Evolutionary conservation across 1,284 basidiomycete genomes (phyloP).

Genomic region (Marasmius sp.): DNA sequence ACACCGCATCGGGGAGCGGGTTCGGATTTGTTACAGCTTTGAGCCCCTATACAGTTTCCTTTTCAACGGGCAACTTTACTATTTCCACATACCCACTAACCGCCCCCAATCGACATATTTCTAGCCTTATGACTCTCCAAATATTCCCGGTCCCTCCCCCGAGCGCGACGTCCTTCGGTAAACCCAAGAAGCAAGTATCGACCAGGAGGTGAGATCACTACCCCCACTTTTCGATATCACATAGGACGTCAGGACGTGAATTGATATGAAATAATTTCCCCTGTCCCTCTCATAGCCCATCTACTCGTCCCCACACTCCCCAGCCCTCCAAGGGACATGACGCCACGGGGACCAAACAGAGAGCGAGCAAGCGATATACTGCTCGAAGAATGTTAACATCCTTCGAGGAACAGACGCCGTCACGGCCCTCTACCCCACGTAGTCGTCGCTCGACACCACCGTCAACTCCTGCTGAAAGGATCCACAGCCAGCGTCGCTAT

Average conservation of each 20-base stretch:
- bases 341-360: not conserved
- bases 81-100: not conserved
- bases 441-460: not conserved
- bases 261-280: not conserved
- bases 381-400: not conserved
- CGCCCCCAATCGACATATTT: not conserved
- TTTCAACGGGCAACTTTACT: not conserved
- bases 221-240: not conserved
- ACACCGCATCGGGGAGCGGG: not conserved
- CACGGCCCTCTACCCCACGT: not conserved
- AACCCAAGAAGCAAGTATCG: not conserved
- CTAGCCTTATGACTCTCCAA: slow-evolving; percentile 2
- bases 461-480: not conserved
- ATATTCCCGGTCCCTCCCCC: not conserved
- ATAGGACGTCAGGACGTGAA: not conserved
- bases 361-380: not conserved
- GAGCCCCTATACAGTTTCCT: not conserved
- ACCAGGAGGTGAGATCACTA: slow-evolving; percentile 5
- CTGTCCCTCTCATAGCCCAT: not conserved
- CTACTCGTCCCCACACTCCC: not conserved
- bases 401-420: not conserved
- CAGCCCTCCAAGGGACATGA: not conserved
- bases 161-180: not conserved
- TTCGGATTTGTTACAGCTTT: not conserved
- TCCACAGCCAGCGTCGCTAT: not conserved